Base-by-base conservation (phyloP, 148 eudicot genomes). In the Selenicereus undatus region DNA sequence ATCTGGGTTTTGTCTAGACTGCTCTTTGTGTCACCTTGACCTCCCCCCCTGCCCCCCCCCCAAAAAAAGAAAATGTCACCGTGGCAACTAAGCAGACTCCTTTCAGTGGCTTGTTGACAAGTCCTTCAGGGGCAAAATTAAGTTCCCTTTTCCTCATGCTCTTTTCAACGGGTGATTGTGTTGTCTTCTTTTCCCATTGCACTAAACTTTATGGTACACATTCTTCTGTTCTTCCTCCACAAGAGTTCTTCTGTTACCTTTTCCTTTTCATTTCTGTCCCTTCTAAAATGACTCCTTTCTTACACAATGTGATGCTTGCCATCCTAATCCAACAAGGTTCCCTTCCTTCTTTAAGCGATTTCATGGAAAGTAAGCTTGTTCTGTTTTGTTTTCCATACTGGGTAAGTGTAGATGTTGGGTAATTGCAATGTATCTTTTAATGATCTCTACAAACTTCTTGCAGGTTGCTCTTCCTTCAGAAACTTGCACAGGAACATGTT, bases 381-480 rank as follows among this genome's bases (percentile, higher is more conserved):
- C 24, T 22, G 24, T 60, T 39, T 39, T 22, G 24, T 60, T 4
- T 39, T 2, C 43, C 43, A 39, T 39, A 39, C 5, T 39, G 43
- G 43, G 43, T 39, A 2, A 39, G 43, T 39, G 43, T 39, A 4
- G 43, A 39, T 39, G 22, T 48, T 11, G 52, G 52, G 1, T 48
- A 0, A 48, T 48, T 48, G 52, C 52, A 10, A 48, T 9, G 52
- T 10, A 12, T 48, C 14, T 48, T 48, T 48, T 11, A 4, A 32
- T 69, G 81, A 71, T 48, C n/a, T 65, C 32, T 70, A 13, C 50
- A 39, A 24, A 42, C 50, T 54, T n/a, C 32, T 81, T 86, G 81
- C 91, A 96, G 99, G 93, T 96, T 84, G 98, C 99, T 83, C 97
- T 96, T 82, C 99, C 99, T 68, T 80, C 87, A 70, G 99, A 96